These are phyloP conservation scores for Roridomyces roridus DNA, from an alignment of 768 basidiomycete species.

Conservation along the genomic window DNA sequence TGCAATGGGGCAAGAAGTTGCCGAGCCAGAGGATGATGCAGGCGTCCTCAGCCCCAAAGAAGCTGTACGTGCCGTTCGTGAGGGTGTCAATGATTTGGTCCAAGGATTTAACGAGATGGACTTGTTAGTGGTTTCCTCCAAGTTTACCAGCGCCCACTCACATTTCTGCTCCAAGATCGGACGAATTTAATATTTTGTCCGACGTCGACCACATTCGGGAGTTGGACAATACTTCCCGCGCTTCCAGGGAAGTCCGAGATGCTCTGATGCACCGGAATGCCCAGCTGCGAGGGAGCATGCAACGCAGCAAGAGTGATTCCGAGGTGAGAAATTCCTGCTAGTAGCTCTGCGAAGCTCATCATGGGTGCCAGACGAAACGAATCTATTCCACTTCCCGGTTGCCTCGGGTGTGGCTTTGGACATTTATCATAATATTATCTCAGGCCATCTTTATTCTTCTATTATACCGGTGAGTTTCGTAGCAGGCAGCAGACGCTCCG, in stretches of 20 bases:
- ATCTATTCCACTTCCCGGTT: constrained; percentile 1
- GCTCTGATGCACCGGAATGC: constrained; percentile 50
- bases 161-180: constrained; percentile 38
- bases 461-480: constrained; percentile 15
- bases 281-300: constrained; percentile 43
- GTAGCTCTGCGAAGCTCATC: neutral
- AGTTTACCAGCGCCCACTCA: constrained; percentile 6
- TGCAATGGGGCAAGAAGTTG: constrained; percentile 68
- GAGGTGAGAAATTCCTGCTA: constrained; percentile 40
- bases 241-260: constrained; percentile 56
- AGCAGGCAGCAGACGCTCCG: neutral
- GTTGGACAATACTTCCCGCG: constrained; percentile 58
- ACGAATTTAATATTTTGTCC: constrained; percentile 38
- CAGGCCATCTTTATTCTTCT: constrained; percentile 18
- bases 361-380: neutral
- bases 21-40: constrained; percentile 27
- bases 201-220: constrained; percentile 55
- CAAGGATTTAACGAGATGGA: constrained; percentile 64
- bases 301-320: constrained; percentile 35
- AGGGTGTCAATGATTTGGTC: constrained; percentile 62
- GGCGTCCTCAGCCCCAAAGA: constrained; percentile 48
- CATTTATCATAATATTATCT: constrained; percentile 14
- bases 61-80: constrained; percentile 61
- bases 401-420: constrained; percentile 20
- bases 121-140: constrained; percentile 45